Evolutionary conservation across 2,329 filamentous ascomycete genomes (phyloP).

Genomic region (Calonectria fujianensis): DNA sequence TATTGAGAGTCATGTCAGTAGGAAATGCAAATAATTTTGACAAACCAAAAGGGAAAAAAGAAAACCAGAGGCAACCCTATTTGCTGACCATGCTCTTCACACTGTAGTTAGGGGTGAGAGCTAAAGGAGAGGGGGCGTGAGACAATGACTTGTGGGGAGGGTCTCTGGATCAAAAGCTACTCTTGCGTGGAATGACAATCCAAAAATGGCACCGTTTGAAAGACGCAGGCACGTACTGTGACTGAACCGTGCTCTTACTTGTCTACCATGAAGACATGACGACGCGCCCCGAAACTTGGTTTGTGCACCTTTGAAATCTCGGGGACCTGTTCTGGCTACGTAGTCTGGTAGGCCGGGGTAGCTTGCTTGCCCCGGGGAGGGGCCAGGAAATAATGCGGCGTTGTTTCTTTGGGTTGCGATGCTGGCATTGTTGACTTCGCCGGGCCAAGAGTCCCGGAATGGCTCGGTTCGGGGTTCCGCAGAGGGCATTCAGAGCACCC

Average conservation of each 20-base stretch:
- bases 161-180: conserved; percentile 7
- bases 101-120: conserved; percentile 14
- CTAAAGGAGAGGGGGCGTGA: conserved; percentile 23
- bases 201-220: conserved; percentile 20
- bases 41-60: not conserved
- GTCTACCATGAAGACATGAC: not conserved
- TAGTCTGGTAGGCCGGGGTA: conserved; percentile 2
- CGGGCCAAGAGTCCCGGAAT: conserved; percentile 46
- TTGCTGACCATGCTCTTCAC: conserved; percentile 12
- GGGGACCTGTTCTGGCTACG: conserved; percentile 2
- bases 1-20: not conserved
- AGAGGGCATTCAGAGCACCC: not conserved
- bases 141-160: conserved; percentile 1
- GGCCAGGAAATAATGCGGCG: conserved; percentile 6
- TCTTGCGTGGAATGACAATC: not conserved
- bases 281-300: conserved; percentile 16
- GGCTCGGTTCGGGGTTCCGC: conserved; percentile 52
- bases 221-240: conserved; percentile 2
- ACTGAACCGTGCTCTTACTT: not conserved
- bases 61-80: not conserved
- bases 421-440: not conserved
- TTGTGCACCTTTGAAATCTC: conserved; percentile 10
- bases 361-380: not conserved
- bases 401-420: not conserved
- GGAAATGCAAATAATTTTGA: conserved; percentile 16